A percentile compares a stretch with the other conserved stretches of the same genome.
phyloP scores from a whole-genome alignment of 2,329 filamentous ascomycete species.

The Cladophialophora yegresii region DNA sequence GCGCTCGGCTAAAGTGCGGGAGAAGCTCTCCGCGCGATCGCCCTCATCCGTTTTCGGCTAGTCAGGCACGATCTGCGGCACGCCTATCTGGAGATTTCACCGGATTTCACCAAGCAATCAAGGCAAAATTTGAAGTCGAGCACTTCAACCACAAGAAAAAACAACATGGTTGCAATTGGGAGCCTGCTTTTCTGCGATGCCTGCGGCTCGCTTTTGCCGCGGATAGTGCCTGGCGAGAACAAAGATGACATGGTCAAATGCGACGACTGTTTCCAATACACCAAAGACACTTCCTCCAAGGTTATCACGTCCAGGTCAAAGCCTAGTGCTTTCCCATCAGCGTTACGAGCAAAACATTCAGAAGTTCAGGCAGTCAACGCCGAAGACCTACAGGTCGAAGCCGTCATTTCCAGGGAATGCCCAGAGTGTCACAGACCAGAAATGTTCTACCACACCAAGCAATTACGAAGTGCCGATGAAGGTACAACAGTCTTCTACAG shows the following conservation, averaged over 20 bases:
- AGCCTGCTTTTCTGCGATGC: conserved; percentile 90
- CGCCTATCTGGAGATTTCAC: neutral
- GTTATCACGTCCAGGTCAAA: conserved; percentile 82
- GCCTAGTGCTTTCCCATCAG: conserved; percentile 83
- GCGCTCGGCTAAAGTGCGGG: conserved; percentile 3
- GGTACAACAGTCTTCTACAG: conserved; percentile 89
- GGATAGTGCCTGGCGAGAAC: conserved; percentile 64
- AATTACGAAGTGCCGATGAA: conserved; percentile 91
- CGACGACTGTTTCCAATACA: conserved; percentile 81
- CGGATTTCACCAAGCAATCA: neutral
- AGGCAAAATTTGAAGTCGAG: conserved; percentile 3
- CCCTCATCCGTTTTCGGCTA: neutral
- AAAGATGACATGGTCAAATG: conserved; percentile 74
- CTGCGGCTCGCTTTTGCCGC: conserved; percentile 86
- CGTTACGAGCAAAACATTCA: conserved; percentile 83
- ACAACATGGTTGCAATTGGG: conserved; percentile 79
- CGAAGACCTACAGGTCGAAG: conserved; percentile 74
- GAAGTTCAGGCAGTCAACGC: conserved; percentile 78
- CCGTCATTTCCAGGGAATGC: conserved; percentile 69
- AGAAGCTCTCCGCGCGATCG: neutral
- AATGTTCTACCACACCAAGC: conserved; percentile 81
- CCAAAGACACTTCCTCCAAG: conserved; percentile 76
- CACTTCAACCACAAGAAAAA: neutral
- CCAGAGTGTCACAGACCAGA: conserved; percentile 77
- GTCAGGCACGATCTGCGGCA: neutral